Evolutionary conservation across 2,329 filamentous ascomycete species (phyloP), one percentile per base, ranked within the genome.

Genomic region (Trichoderma sp.): DNA sequence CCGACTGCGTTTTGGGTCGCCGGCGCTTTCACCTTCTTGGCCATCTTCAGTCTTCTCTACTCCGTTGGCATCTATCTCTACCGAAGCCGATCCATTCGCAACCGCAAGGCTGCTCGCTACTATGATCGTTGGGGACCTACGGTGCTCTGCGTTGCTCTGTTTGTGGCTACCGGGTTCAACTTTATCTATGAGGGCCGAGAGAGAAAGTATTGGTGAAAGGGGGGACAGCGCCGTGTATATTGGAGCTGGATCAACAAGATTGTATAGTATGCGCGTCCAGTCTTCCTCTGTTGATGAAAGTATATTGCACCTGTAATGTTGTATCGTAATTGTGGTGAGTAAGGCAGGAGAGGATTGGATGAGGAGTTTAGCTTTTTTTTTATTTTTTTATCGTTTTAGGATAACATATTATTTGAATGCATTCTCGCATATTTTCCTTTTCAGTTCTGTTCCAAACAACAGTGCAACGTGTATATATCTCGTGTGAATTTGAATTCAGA

Each of bases 51-150:
- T 34, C 84, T 99, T n/a, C 79, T 91, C 67, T 99, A 99, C 79
- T 91, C 90, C 25, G 89, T 97, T 48, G 86, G 84, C 57, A 87
- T 97, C 64, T 99, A 97, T 77, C 82, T 97, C 25, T 97, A 95
- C 87, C 88, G 95, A 67, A 94, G 95, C 72, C 84, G 87, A 70
- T 92, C 92, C 70, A 98, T 98, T 76, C 87, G 92, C 71, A 89
- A 90, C 73, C 86, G 94, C 63, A 89, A 89, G 70, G 92, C 91
- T n/a, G 93, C 94, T 48, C 90, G 89, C 73, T 99, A 95, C 79
- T 95, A 98, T 78, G 95, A 99, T 78, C 90, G 88, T 72, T 91
- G 89, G 84, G 95, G 95, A 0, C 94, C 95, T 0, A 93, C 86
- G 4, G 80, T 89, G 25, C 84, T 99, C 35, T 97, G 93, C 73